Evolutionary conservation across 768 basidiomycete species (phyloP).

Genomic region (Leccinum rimulosum): DNA sequence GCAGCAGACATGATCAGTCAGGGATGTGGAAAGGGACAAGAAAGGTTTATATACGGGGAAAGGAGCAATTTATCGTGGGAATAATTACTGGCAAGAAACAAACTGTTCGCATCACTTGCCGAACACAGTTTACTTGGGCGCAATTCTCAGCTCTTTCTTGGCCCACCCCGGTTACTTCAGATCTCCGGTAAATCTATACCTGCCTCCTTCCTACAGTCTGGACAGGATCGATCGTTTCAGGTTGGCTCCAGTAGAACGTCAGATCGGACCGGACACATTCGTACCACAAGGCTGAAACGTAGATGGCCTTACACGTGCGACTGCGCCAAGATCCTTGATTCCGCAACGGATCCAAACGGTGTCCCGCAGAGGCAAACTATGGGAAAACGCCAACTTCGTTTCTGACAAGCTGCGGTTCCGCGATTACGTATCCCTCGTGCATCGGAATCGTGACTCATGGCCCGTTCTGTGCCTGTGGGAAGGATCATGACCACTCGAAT

Average conservation of each 20-base stretch:
- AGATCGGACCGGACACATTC: neutral
- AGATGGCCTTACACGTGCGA: neutral
- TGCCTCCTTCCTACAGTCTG: neutral
- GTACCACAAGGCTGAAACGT: conserved; percentile 1
- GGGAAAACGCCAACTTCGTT: neutral
- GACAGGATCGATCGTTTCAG: conserved; percentile 6
- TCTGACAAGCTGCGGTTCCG: neutral
- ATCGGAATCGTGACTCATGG: neutral
- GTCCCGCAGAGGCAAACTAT: neutral
- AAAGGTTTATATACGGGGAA: conserved; percentile 12
- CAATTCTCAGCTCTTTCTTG: too few species aligned
- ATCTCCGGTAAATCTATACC: neutral
- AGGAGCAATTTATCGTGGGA: conserved; percentile 24
- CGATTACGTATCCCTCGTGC: neutral
- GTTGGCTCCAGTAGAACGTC: neutral
- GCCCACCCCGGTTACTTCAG: neutral
- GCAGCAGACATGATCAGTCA: conserved; percentile 1
- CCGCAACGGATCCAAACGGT: conserved; percentile 3
- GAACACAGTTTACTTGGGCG: too few species aligned
- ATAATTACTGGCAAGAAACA: too few species aligned
- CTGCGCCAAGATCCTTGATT: neutral
- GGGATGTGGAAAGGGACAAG: neutral
- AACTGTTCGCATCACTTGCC: too few species aligned
- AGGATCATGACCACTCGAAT: neutral
- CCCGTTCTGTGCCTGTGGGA: neutral